Conservation (phyloP, 139 green algal genomes). For the Micractinium conductrix region DNA sequence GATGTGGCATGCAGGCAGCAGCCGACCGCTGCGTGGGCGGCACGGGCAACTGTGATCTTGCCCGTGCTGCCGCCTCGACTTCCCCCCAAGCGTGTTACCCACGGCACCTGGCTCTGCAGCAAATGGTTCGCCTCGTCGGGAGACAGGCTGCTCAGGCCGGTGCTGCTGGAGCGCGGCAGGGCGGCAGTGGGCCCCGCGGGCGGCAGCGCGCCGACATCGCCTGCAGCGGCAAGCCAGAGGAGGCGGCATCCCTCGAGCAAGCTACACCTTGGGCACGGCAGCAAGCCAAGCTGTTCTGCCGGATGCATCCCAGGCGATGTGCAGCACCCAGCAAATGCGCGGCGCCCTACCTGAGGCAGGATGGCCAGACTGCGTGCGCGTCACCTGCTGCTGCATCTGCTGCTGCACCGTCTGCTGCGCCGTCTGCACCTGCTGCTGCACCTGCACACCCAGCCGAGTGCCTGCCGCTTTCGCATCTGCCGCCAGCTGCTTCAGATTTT, state of each 20-base stretch:
- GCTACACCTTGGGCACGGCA: no score
- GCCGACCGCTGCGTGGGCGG: no score
- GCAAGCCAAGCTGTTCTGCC: neutral
- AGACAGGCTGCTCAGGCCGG: slow-evolving; percentile 19
- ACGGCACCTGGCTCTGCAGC: slow-evolving; percentile 35
- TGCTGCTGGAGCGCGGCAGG: slow-evolving; percentile 8
- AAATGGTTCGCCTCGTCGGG: slow-evolving; percentile 25
- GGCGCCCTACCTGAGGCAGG: no score
- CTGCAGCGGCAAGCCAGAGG: neutral
- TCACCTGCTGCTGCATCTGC: neutral
- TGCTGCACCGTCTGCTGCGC: neutral
- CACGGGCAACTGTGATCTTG: no score
- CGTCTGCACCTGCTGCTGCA: neutral
- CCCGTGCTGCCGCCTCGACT: no score
- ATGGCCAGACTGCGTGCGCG: no score
- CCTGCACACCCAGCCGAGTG: neutral
- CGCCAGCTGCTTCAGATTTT: neutral
- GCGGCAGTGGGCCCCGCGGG: neutral
- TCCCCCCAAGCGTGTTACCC: no score
- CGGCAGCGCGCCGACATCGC: neutral
- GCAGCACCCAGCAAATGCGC: no score
- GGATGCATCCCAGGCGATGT: no score
- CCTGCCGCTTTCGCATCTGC: neutral
- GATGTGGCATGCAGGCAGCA: no score
- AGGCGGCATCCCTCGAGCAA: no score